Conservation (phyloP, 2,329 filamentous ascomycete genomes). For the Lasiodiplodia sp. region DNA sequence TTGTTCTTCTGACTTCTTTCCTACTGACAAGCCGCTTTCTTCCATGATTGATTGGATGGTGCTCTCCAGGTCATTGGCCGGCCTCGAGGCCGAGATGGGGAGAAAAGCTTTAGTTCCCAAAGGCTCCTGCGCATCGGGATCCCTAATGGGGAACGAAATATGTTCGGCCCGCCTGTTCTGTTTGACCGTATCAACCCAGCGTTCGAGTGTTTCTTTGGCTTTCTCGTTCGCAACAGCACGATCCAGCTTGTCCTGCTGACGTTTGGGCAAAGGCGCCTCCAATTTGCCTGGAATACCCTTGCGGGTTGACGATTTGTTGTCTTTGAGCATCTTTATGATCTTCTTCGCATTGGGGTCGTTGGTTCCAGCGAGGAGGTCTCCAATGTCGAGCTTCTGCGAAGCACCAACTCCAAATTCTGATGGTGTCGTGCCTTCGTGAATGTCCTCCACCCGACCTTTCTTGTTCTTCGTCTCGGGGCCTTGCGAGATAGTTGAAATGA, state of each 20-base stretch:
- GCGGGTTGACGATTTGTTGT: constrained; percentile 66
- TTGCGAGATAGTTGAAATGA: constrained; percentile 70
- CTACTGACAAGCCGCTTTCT: constrained; percentile 78
- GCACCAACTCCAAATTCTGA: constrained; percentile 65
- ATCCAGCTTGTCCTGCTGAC: constrained; percentile 85
- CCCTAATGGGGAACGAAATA: constrained; percentile 82
- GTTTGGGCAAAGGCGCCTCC: constrained; percentile 80
- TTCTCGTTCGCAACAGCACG: constrained; percentile 85
- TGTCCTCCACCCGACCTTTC: constrained; percentile 48
- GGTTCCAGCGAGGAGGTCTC: constrained; percentile 76
- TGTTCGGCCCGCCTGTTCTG: constrained; percentile 91
- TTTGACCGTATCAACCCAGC: constrained; percentile 96
- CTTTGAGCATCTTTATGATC: constrained; percentile 76
- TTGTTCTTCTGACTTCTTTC: constrained; percentile 64
- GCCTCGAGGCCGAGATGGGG: constrained; percentile 63
- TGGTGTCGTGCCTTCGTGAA: constrained; percentile 67
- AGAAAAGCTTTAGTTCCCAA: constrained; percentile 70
- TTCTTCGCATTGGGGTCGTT: constrained; percentile 79
- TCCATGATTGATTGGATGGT: constrained; percentile 89
- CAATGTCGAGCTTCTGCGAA: constrained; percentile 74
- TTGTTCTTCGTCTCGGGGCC: constrained; percentile 47
- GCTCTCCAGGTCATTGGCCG: constrained; percentile 81
- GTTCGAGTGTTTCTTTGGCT: constrained; percentile 86
- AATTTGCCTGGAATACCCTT: constrained; percentile 72
- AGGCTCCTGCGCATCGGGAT: constrained; percentile 69